Percentiles rank a stretch among this genome's conserved stretches.
Evolutionary conservation across 2,329 filamentous ascomycete species (phyloP).

Genomic region (Colletotrichum eleusines): DNA sequence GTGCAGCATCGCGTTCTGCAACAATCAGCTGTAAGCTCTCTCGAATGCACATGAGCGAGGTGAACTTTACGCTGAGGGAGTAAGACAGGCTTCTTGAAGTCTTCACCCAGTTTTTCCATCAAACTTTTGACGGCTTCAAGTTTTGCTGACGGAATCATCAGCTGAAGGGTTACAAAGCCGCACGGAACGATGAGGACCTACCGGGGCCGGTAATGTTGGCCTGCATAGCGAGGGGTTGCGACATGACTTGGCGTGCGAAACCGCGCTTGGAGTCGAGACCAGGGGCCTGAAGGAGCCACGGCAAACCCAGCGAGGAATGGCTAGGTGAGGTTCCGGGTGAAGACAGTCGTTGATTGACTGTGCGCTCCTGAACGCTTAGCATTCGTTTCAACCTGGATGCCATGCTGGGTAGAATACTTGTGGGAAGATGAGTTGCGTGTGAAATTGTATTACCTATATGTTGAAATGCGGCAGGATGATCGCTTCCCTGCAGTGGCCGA

Average conservation of each 20-base stretch:
- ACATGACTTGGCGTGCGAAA: slow-evolving; percentile 28
- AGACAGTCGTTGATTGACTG: not conserved
- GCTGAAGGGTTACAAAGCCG: slow-evolving; percentile 12
- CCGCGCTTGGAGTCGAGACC: slow-evolving; percentile 3
- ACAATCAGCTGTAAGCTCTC: slow-evolving; percentile 67
- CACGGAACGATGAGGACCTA: not conserved
- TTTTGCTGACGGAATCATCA: slow-evolving; percentile 64
- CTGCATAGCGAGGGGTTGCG: slow-evolving; percentile 29
- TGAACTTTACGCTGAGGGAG: slow-evolving; percentile 48
- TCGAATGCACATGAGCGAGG: slow-evolving; percentile 66
- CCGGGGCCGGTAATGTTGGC: slow-evolving; percentile 33
- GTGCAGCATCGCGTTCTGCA: slow-evolving; percentile 70
- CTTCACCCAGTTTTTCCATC: slow-evolving; percentile 70
- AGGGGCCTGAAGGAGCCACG: not conserved
- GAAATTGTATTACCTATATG: slow-evolving; percentile 15
- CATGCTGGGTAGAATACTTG: slow-evolving; percentile 10
- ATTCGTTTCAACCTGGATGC: slow-evolving; percentile 25
- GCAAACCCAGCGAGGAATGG: not conserved
- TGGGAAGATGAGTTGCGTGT: not conserved
- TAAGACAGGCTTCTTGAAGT: slow-evolving; percentile 71
- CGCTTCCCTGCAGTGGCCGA: not conserved
- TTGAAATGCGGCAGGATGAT: not conserved
- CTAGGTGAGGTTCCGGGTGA: slow-evolving; percentile 8
- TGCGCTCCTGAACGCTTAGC: slow-evolving; percentile 26
- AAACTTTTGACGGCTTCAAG: slow-evolving; percentile 75